A percentile compares a stretch with the other conserved stretches of the same genome.
These are phyloP conservation scores for Trametes maxima DNA, from an alignment of 768 basidiomycete species.

Conservation along the genomic window DNA sequence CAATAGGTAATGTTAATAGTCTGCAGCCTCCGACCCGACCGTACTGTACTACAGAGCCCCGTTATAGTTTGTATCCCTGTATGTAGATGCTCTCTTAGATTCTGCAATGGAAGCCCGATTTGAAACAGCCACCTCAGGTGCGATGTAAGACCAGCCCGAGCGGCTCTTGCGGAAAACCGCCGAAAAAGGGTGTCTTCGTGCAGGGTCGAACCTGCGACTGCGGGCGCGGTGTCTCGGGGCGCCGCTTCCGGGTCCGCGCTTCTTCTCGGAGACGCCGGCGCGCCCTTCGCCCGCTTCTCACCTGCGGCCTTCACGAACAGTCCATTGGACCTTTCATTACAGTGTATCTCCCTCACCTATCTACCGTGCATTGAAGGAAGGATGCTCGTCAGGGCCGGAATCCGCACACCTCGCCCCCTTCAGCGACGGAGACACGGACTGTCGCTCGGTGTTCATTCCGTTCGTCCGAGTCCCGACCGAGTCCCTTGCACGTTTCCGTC, in stretches of 20 bases:
- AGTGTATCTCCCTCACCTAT: neutral
- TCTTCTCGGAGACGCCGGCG: neutral
- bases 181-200: constrained; percentile 6
- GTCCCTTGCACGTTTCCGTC: no score
- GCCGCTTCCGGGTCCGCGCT: neutral
- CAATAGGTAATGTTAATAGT: constrained; percentile 16
- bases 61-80: constrained; percentile 15
- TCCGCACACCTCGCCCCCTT: neutral
- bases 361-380: no score
- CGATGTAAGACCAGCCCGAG: neutral
- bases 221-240: neutral
- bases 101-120: constrained; percentile 7
- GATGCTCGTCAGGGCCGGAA: no score
- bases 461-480: neutral
- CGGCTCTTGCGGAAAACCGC: neutral
- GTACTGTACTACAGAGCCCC: constrained; percentile 5
- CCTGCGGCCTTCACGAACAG: no score
- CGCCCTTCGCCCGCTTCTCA: neutral
- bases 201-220: neutral
- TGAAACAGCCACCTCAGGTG: neutral
- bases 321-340: neutral
- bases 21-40: neutral
- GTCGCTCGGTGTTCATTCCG: neutral
- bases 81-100: constrained; percentile 12
- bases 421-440: no score